Evolutionary conservation across 108 stramenopile genomes (phyloP), one percentile per base, ranked within the genome.

Genomic region (Cyclostephanos invisitatus): DNA sequence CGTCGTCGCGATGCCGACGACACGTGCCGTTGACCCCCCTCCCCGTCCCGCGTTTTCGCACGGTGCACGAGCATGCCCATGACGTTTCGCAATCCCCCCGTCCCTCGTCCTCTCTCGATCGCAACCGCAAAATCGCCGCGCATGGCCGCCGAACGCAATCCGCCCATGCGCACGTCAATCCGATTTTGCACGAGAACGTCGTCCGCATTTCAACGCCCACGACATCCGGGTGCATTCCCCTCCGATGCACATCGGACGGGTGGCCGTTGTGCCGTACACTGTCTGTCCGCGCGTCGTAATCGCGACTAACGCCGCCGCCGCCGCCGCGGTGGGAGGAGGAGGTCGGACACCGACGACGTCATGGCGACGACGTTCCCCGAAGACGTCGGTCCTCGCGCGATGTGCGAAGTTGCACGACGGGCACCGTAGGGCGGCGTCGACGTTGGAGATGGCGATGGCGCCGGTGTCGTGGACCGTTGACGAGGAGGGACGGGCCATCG

Each of bases 311-410:
- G 22, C 38, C 18, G 10, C 29, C 44, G 44, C 12, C 44, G 9
- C 10, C 40, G 40, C 3, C 7, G 3, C 7, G 11, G 40, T 40
- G 10, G 7, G 40, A 7, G 40, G 32, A 32, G 32, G 32, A 32
- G 32, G 32, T 2, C n/a, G n/a, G n/a, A n/a, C n/a, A 6, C 21
- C 21, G 53, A 54, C 8, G 1, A 22, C 25, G 53, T 22, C 25
- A 2, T 21, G 21, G 9, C 53, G 36, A 6, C 36, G 40, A 28
- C 55, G 24, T 25, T 77, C 70, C 6, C 75, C 75, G 44, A 77
- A 77, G 21, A 77, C 75, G 62, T 77, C 75, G 27, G 75, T 77
- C 25, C 53, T 69, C 27, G 68, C 68, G 28, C 64, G 75, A 29
- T 77, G 75, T 12, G 40, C 49, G 12, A 22, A 24, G 35, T 77